Percentiles rank a stretch among this genome's conserved stretches.
Evolutionary conservation across 176 grass and related monocot species (phyloP).

Genomic region (Oryza punctata): DNA sequence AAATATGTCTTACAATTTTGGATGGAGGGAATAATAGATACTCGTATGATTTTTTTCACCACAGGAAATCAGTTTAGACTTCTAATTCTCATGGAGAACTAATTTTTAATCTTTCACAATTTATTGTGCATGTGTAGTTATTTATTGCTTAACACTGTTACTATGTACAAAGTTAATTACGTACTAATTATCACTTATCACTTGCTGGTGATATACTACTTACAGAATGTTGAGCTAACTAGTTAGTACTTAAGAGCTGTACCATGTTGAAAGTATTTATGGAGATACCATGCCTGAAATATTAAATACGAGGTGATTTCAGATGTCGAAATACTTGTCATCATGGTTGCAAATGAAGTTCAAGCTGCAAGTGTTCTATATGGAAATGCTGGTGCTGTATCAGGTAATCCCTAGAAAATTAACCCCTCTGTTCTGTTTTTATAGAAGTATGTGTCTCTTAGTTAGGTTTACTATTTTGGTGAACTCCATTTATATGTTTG

Average conservation of each 20-base stretch:
- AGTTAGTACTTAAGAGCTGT: background rate
- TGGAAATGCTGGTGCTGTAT: slow-evolving; percentile 72
- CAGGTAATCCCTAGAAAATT: slow-evolving; percentile 56
- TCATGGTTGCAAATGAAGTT: slow-evolving; percentile 98
- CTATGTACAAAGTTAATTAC: background rate
- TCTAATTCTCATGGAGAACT: background rate
- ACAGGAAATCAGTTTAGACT: background rate
- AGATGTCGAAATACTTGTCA: slow-evolving; percentile 89
- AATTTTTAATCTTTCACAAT: slow-evolving; percentile 1
- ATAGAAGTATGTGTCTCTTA: background rate
- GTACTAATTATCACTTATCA: background rate
- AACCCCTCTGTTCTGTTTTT: slow-evolving; percentile 14
- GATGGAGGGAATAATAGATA: background rate
- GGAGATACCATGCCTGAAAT: background rate
- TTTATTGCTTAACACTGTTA: background rate
- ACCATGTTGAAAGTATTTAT: background rate
- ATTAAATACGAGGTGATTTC: slow-evolving; percentile 38
- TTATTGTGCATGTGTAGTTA: background rate
- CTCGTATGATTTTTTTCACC: background rate
- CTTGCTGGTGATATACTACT: background rate
- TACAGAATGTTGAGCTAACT: background rate
- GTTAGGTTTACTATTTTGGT: slow-evolving; percentile 20
- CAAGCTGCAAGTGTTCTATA: slow-evolving; percentile 97
- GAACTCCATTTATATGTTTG: slow-evolving; percentile 17
- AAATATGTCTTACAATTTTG: no score